Evolutionary conservation across 2,329 filamentous ascomycete genomes (phyloP).

Genomic region (Penicillium vulpinum): DNA sequence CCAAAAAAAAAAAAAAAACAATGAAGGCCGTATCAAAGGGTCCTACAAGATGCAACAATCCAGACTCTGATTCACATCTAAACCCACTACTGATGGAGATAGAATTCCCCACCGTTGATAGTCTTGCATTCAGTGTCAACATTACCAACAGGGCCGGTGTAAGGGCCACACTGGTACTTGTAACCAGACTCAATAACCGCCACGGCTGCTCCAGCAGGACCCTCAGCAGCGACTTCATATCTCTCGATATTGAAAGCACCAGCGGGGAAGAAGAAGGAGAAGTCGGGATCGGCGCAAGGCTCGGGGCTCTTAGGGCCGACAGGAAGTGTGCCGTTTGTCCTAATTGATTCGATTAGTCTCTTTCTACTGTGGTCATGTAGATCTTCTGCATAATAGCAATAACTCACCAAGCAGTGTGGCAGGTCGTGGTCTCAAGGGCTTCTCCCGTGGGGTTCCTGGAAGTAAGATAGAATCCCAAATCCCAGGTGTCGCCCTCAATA

Average conservation of each 20-base stretch:
- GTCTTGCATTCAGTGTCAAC: conserved; percentile 2
- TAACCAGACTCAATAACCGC: background rate
- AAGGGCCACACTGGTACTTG: conserved; percentile 5
- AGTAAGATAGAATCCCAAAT: background rate
- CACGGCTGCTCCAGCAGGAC: background rate
- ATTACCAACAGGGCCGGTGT: background rate
- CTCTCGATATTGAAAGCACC: background rate
- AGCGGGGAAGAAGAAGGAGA: background rate
- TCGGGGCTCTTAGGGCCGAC: background rate
- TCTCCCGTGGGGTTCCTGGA: background rate
- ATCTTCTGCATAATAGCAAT: background rate
- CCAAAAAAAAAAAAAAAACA: background rate
- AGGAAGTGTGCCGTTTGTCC: background rate
- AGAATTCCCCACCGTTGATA: conserved; percentile 1
- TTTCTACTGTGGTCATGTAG: no score
- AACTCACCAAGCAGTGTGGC: conserved; percentile 1
- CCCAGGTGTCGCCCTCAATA: background rate
- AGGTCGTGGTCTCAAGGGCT: background rate
- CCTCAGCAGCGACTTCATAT: background rate
- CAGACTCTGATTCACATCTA: background rate
- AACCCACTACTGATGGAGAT: background rate
- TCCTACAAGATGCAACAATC: background rate
- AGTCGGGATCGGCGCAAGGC: background rate
- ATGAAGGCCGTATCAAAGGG: background rate
- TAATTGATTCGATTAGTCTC: background rate